Base-by-base conservation (phyloP, 768 basidiomycete species). In the Boletus reticulatus region DNA sequence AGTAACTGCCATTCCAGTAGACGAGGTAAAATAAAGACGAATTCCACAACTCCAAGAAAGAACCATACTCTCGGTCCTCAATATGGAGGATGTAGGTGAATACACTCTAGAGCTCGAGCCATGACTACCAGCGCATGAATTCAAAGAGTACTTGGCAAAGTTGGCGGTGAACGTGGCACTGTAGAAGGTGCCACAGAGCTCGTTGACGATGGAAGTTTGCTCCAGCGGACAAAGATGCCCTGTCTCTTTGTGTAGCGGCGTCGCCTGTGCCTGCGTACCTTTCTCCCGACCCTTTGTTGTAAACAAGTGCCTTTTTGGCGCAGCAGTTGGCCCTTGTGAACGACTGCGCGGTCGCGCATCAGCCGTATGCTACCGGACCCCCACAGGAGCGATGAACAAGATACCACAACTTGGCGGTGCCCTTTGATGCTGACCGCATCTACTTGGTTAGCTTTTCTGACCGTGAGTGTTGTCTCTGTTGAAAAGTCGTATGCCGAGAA, bases 51-150 rank as follows among this genome's bases (percentile, higher is more conserved):
- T 69, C 67, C 49, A 69, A 47, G 32, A 69, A 69, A 16, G 67
- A 69, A 16, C 69, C 55, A 51, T 62, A 67, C 38, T 69, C 63
- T 42, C 9, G 44, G 20, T 55, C 53, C 43, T 69, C 61, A 43
- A 42, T n/a, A 60, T 42, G 17, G 50, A 14, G 6, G 14, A 44
- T 19, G 48, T 6, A 12, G 55, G 36, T n/a, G 57, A 43, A 13
- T 1, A 14, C 14, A 17, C 20, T 34, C 22, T 51, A 8, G 19
- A 37, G 14, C 19, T 41, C n/a, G 36, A 50, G 9, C 27, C n/a
- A n/a, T 34, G 12, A 17, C 43, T 47, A 11, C 11, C 20, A 6
- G 20, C 0, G 29, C 6, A 14, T 13, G 24, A 14, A 37, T 52
- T 48, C 20, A 13, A 44, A 8, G 57, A 32, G 13, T 38, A 39